Base-by-base conservation (phyloP, 192 early-diverging fungal genomes). In the Irineochytrium annulatum region DNA sequence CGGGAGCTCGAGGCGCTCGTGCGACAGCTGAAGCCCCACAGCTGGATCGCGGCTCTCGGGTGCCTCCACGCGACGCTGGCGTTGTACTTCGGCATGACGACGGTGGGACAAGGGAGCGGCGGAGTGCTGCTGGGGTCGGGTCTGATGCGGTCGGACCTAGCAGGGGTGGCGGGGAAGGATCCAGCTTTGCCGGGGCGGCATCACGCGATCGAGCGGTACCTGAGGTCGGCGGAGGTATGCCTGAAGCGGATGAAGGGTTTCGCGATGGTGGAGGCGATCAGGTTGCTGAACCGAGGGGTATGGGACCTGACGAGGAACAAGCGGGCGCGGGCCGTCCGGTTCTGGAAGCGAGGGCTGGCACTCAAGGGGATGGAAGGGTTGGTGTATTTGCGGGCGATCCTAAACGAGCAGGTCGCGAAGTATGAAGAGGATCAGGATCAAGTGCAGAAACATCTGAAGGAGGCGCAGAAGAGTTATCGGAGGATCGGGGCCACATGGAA, bases 21-120 rank as follows among this genome's bases (percentile, higher is more conserved):
- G 13, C 16, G n/a, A 11, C 57, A 26, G 6, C 55, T 60, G 13
- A 66, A 64, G 19, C 37, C 61, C 6, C 62, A 64, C 24, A 20
- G 59, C 26, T 64, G 62, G 62, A 16, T 58, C 8, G 62, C 62
- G 3, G 24, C 62, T 22, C 19, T 28, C 8, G 58, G 58, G 3
- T 13, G 63, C 27, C 20, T 61, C 30, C 39, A 66, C 45, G 13
- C 26, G 14, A 30, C 27, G 34, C 8, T 16, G 16, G 37, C 28
- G 31, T 13, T 65, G 30, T 28, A 39, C 51, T 49, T 17, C 22
- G n/a, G n/a, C n/a, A n/a, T n/a, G n/a, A n/a, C n/a, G n/a, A n/a
- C n/a, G n/a, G n/a, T n/a, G n/a, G n/a, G n/a, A n/a, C n/a, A n/a
- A n/a, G n/a, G n/a, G n/a, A n/a, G n/a, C n/a, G n/a, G n/a, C n/a